Conservation (phyloP, 2,329 filamentous ascomycete species). For the Cephalotrichum gorgonifer region DNA sequence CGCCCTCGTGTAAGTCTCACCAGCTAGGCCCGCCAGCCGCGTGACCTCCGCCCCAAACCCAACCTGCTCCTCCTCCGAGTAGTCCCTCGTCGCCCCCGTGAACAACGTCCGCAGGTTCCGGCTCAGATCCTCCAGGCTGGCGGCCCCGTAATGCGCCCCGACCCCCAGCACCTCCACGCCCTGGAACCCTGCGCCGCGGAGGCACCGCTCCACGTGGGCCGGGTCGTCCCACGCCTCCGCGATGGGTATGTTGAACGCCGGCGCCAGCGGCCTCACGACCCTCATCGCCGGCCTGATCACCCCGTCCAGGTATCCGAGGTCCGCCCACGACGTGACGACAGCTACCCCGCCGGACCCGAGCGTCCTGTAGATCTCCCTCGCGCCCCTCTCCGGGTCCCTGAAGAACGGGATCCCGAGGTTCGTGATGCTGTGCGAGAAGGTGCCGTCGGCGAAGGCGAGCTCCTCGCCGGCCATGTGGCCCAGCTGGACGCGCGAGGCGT, state of each 20-base stretch:
- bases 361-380: slow-evolving; percentile 24
- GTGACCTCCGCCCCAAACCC: neutral
- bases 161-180: slow-evolving; percentile 1
- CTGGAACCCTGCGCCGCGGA: slow-evolving; percentile 6
- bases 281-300: slow-evolving; percentile 9
- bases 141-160: slow-evolving; percentile 4
- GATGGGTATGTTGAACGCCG: slow-evolving; percentile 9
- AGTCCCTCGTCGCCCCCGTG: neutral
- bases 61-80: slow-evolving; percentile 6
- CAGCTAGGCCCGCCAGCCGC: neutral
- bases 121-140: slow-evolving; percentile 1
- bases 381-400: slow-evolving; percentile 17
- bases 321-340: slow-evolving; percentile 20
- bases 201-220: neutral
- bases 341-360: slow-evolving; percentile 23
- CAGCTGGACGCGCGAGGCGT: slow-evolving; percentile 3
- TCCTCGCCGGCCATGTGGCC: slow-evolving; percentile 13
- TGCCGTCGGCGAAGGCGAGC: slow-evolving; percentile 15
- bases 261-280: slow-evolving; percentile 7
- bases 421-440: slow-evolving; percentile 25
- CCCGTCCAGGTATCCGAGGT: slow-evolving; percentile 9
- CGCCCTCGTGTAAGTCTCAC: neutral
- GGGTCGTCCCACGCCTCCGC: slow-evolving; percentile 6
- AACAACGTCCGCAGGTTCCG: slow-evolving; percentile 1
- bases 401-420: slow-evolving; percentile 28